Evolutionary conservation across 2,329 filamentous ascomycete genomes (phyloP).

Genomic region (Didymella pomorum): DNA sequence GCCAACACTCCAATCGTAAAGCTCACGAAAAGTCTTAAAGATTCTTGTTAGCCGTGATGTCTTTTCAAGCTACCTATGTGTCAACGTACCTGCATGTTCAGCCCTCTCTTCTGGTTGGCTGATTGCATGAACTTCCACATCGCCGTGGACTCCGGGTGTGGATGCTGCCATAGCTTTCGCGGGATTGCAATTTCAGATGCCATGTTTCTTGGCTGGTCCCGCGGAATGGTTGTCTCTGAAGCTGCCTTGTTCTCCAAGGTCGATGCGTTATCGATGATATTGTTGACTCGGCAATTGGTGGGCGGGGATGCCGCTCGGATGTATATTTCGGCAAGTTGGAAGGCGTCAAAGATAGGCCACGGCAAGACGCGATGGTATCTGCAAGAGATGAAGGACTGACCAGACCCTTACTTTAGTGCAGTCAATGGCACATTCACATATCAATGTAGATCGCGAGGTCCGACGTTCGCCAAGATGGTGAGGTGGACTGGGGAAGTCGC

Average conservation of each 20-base stretch:
- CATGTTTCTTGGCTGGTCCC: not conserved
- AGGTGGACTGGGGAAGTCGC: not conserved
- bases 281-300: slow-evolving; percentile 9
- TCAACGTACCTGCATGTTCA: slow-evolving; percentile 64
- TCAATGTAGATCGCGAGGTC: not conserved
- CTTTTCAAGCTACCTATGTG: not conserved
- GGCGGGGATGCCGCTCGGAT: slow-evolving; percentile 9
- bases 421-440: not conserved
- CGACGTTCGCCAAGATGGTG: not conserved
- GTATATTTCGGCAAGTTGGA: not conserved
- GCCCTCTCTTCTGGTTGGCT: slow-evolving; percentile 65
- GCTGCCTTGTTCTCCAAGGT: not conserved
- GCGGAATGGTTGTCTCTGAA: not conserved
- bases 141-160: slow-evolving; percentile 52
- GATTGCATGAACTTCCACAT: slow-evolving; percentile 62
- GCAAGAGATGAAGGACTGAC: not conserved
- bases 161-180: slow-evolving; percentile 59
- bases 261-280: not conserved
- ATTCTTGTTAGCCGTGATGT: not conserved
- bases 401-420: not conserved
- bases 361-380: not conserved
- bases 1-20: slow-evolving; percentile 73
- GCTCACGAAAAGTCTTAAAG: slow-evolving; percentile 69
- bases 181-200: slow-evolving; percentile 32
- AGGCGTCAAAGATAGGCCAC: not conserved